Evolutionary conservation across 2,329 filamentous ascomycete genomes (phyloP), one percentile per base, ranked within the genome.

Genomic region (Tolypocladium inflatum): DNA sequence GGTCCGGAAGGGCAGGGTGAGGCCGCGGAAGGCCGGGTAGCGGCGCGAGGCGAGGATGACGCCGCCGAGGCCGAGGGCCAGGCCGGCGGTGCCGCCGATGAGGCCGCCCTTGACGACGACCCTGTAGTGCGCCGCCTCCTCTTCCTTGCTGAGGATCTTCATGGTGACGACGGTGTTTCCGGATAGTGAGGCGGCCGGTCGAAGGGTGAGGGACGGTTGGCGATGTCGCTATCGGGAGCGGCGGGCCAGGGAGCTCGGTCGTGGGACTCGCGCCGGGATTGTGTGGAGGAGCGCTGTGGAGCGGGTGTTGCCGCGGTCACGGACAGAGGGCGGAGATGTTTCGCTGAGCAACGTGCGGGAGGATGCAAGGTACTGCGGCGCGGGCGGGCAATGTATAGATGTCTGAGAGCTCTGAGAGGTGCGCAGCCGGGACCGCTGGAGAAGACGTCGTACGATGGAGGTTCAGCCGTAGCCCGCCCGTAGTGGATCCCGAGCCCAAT

Each of bases 91-190:
- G 62, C 89, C 89, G 64, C 93, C 94, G 63, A 89, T 74, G 62
- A 85, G 69, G 66, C 94, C 93, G 64, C 91, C 92, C 71, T 85
- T 87, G 65, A 97, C 70, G 61, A 95, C 94, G 60, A 82, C 78
- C 71, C 80, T 77, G 83, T 95, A 96, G 82, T 97, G 92, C 57
- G 83, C 89, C 60, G 80, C 73, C 77, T 97, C 92, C 78, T 97
- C 90, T 83, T 97, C 91, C 73, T 93, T 91, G 67, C 89, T 95
- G 71, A 97, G 82, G 70, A 97, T 80, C 87, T 97, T 97, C 94
- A 97, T 99, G 62, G 55, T 80, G 74, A 11, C 48, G 48, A 35
- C 26, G 48, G 48, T 11, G 37, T 15, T 7, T 7, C 15, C 8
- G 15, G 48, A 35, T 2, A 17, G 4, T n/a, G 15, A 7, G 45